These are phyloP conservation scores for Candida manassasensis DNA, from an alignment of 805 yeast genomes.

Conservation along the genomic window DNA sequence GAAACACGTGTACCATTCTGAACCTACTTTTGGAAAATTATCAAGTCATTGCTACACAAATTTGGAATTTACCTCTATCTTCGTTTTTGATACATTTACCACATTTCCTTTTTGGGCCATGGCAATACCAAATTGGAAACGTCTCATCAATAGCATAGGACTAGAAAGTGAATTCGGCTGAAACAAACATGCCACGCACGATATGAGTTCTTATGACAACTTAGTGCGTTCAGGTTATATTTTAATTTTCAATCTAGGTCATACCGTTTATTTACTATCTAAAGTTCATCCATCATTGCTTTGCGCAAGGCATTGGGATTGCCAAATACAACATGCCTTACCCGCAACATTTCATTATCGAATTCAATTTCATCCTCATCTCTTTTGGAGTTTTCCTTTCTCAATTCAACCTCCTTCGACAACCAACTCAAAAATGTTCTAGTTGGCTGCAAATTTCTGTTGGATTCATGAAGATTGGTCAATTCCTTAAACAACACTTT, in stretches of 20 bases:
- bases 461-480: conserved; percentile 27
- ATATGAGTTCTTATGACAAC: too few relatives aligned
- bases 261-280: too few relatives aligned
- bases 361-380: conserved; percentile 36
- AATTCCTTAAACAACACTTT: conserved; percentile 35
- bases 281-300: conserved; percentile 42
- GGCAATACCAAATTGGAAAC: too few relatives aligned
- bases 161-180: too few relatives aligned
- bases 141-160: too few relatives aligned
- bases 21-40: not conserved
- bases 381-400: conserved; percentile 21
- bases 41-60: too few relatives aligned
- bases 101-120: too few relatives aligned
- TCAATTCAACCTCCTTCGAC: conserved; percentile 32
- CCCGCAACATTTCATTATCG: conserved; percentile 26
- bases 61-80: too few relatives aligned
- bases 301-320: conserved; percentile 69
- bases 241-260: not conserved
- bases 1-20: not conserved
- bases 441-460: conserved; percentile 21
- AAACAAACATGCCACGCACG: too few relatives aligned
- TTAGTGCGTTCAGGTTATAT: too few relatives aligned
- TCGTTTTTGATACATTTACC: too few relatives aligned
- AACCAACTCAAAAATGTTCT: conserved; percentile 63
- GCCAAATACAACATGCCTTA: conserved; percentile 70